phyloP scores from a whole-genome alignment of 2,329 filamentous ascomycete genomes.

The Ceratocystis diversiconidia region DNA sequence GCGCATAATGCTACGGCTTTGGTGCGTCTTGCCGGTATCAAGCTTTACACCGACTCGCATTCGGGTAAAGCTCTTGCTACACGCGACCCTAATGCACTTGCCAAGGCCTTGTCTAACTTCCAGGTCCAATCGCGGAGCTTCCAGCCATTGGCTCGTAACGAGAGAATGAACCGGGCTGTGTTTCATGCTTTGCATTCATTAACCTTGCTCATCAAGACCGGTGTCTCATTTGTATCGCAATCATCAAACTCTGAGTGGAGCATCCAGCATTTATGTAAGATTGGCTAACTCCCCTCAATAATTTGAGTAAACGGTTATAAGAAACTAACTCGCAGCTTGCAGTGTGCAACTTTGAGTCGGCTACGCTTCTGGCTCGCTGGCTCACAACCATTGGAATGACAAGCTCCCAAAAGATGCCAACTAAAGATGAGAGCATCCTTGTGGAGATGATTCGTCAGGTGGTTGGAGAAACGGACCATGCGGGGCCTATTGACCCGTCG shows the following conservation, averaged over 20 bases:
- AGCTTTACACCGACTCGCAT: slow-evolving; percentile 50
- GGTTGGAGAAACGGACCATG: slow-evolving; percentile 49
- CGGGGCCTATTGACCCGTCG: slow-evolving; percentile 44
- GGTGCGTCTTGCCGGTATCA: slow-evolving; percentile 46
- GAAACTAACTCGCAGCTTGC: slow-evolving; percentile 1
- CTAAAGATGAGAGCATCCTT: slow-evolving; percentile 39
- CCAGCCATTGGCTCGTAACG: slow-evolving; percentile 39
- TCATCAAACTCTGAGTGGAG: slow-evolving; percentile 49
- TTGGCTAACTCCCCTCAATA: background rate
- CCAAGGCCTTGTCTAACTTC: slow-evolving; percentile 35
- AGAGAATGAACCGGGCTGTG: slow-evolving; percentile 47
- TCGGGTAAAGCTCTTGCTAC: slow-evolving; percentile 50
- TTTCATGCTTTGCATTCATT: slow-evolving; percentile 55
- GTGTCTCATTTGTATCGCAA: slow-evolving; percentile 47
- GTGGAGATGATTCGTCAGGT: slow-evolving; percentile 43
- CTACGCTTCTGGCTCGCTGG: slow-evolving; percentile 47
- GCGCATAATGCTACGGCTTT: slow-evolving; percentile 51
- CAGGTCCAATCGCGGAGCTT: slow-evolving; percentile 10
- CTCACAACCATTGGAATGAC: slow-evolving; percentile 41
- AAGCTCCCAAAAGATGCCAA: slow-evolving; percentile 35
- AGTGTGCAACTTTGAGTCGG: slow-evolving; percentile 50
- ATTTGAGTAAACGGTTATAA: background rate
- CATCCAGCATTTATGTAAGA: slow-evolving; percentile 45
- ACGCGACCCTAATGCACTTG: slow-evolving; percentile 47
- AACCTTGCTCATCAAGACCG: slow-evolving; percentile 50